These are phyloP conservation scores for Backusella westeae DNA, from an alignment of 192 early-diverging fungal genomes.

Conservation along the genomic window DNA sequence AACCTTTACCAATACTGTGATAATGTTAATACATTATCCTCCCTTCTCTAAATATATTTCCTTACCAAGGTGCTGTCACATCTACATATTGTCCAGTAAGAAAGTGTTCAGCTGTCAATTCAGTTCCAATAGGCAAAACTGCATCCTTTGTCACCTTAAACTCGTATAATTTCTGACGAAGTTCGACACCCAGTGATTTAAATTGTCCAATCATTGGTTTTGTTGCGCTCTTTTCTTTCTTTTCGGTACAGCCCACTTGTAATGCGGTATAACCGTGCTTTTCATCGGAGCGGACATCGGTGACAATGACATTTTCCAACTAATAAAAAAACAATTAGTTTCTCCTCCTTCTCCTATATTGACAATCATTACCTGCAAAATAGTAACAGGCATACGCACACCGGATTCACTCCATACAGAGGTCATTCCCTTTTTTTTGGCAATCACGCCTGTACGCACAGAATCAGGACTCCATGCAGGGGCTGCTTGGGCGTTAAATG, in stretches of 20 bases:
- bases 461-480: constrained; percentile 44
- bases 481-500: constrained; percentile 25
- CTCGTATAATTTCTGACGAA: constrained; percentile 79
- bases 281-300: constrained; percentile 51
- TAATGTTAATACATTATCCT: background rate
- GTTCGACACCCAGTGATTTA: constrained; percentile 61
- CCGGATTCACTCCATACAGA: constrained; percentile 95
- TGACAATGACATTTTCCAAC: constrained; percentile 70
- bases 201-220: constrained; percentile 79
- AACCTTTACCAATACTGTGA: constrained; percentile 86
- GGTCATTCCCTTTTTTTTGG: constrained; percentile 93
- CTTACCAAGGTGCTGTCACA: constrained; percentile 77
- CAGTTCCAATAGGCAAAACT: constrained; percentile 73
- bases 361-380: constrained; percentile 62
- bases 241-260: constrained; percentile 66
- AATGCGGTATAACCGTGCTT: constrained; percentile 57
- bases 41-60: background rate
- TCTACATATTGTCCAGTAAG: constrained; percentile 96
- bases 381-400: constrained; percentile 83
- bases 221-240: constrained; percentile 59
- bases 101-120: constrained; percentile 85
- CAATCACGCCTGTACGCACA: constrained; percentile 77
- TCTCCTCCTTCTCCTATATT: too few species aligned
- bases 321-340: constrained; percentile 17
- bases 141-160: constrained; percentile 88